Base-by-base conservation (phyloP, 2,329 filamentous ascomycete genomes). In the Tolypocladium guangdongense region DNA sequence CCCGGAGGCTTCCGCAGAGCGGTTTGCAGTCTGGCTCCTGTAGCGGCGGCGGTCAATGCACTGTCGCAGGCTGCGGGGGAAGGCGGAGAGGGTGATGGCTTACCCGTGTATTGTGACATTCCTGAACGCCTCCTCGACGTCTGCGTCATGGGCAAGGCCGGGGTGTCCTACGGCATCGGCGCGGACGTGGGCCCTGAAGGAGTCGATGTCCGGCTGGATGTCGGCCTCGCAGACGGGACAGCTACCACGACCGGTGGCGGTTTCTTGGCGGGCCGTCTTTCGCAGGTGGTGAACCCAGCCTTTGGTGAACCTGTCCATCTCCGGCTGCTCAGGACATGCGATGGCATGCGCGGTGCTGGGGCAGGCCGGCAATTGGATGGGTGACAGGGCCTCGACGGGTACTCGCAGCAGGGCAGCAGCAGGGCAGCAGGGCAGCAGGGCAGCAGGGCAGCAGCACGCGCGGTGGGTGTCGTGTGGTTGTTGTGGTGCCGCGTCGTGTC, bases 211-310 rank as follows among this genome's bases (percentile, higher is more conserved):
- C 1, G 59, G 55, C 24, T 59, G 55, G 11, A 67, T 49, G 4
- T 65, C 61, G 30, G 52, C 45, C 1, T 58, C 54, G 24, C 67
- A 68, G 2, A 59, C 37, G 1, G 60, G 59, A 51, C 64, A 66
- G 10, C 49, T 58, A 10, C 51, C 47, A 3, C 53, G 54, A 2
- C 57, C 56, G 10, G 52, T 50, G 30, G 49, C 50, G 24, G 57
- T 57, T 10, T 53, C 56, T 36, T 64, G 59, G 14, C 60, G 61
- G 12, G 60, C 52, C 30, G 55, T 56, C 35, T 57, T 63, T 30
- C 62, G 60, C 16, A 62, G 53, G 36, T 63, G 59, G 22, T 58
- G 54, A 18, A 63, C 58, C 55, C 62, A 64, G n/a, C 54, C 57
- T 8, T 60, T 57, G 2, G 54, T 54, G 27, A 56, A 27, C 20